Evolutionary conservation across 108 stramenopile genomes (phyloP).

Genomic region (Parietichytrium sp.): DNA sequence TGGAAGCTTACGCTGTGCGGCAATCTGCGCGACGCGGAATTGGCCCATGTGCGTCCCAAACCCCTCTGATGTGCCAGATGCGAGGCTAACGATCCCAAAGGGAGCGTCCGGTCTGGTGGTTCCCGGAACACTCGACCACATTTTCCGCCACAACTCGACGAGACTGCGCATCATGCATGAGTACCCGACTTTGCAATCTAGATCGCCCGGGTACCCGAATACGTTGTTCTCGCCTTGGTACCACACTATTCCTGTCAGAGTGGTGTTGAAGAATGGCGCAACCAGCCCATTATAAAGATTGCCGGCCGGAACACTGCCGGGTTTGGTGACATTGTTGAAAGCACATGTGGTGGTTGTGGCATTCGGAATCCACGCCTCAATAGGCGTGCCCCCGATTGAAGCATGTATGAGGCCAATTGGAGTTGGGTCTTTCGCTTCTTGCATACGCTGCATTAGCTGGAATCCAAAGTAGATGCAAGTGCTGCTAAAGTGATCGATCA

Average conservation of each 20-base stretch:
- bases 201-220: neutral
- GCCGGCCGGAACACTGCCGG: neutral
- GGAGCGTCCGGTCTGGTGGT: neutral
- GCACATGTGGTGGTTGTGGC: neutral
- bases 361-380: neutral
- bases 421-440: neutral
- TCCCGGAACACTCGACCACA: neutral
- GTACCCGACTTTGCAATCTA: neutral
- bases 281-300: neutral
- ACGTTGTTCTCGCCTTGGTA: conserved; percentile 43
- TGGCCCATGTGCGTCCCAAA: neutral
- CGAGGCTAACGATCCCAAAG: neutral
- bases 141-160: neutral
- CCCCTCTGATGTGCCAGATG: conserved; percentile 6
- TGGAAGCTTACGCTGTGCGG: neutral
- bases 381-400: neutral
- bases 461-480: conserved; percentile 11
- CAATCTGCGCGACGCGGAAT: neutral
- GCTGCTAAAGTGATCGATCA: neutral
- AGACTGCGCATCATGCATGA: neutral
- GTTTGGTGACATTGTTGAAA: neutral
- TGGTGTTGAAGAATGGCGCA: conserved; percentile 23
- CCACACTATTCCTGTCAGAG: conserved; percentile 6
- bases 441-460: neutral
- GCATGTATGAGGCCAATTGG: conserved; percentile 22